Percentiles rank a stretch among this genome's conserved stretches.
Conservation (phyloP, 2,329 filamentous ascomycete species). For the Paecilomyces sp. region DNA sequence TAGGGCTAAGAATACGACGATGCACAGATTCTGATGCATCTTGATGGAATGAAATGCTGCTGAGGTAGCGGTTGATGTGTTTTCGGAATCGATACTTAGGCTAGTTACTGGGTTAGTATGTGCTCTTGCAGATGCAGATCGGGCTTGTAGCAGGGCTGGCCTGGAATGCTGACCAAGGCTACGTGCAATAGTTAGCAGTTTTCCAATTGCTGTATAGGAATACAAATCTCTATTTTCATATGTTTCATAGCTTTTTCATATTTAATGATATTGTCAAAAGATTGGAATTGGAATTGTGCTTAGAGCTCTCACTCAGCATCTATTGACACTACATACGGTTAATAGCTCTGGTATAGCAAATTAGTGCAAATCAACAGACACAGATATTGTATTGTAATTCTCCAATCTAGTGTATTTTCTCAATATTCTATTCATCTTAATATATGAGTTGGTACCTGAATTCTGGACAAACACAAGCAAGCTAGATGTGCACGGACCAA, state of each 20-base stretch:
- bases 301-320: neutral
- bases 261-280: too few relatives aligned
- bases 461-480: neutral
- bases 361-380: neutral
- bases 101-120: neutral
- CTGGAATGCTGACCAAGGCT: neutral
- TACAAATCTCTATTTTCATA: neutral
- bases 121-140: neutral
- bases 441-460: neutral
- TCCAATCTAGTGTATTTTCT: neutral
- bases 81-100: neutral
- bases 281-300: too few relatives aligned
- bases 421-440: neutral
- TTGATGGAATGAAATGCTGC: neutral
- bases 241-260: too few relatives aligned
- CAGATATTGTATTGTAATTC: neutral
- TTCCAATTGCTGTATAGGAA: neutral
- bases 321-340: neutral
- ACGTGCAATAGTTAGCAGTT: too few relatives aligned
- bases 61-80: neutral
- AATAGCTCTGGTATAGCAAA: neutral
- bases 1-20: neutral
- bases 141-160: neutral
- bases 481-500: neutral
- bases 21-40: neutral